Conservation (phyloP, 73 alveolate genomes). For the Breviolum minutum region DNA sequence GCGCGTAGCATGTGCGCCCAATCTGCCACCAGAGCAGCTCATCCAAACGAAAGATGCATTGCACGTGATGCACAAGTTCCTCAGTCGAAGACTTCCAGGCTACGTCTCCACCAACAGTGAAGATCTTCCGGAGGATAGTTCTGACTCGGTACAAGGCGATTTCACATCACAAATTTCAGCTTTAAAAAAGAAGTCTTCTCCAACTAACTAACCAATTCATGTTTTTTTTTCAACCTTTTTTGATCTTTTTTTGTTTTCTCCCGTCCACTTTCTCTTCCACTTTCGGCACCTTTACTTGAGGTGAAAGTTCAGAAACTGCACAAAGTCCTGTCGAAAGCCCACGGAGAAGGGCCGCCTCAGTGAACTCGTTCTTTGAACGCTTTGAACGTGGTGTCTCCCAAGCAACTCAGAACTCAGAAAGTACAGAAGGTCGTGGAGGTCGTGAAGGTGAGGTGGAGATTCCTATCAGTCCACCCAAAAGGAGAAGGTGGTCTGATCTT, state of each 20-base stretch:
- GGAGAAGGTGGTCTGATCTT: constrained; percentile 34
- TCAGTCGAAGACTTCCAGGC: neutral
- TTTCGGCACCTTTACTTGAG: no score
- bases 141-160: neutral
- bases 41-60: neutral
- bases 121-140: neutral
- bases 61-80: neutral
- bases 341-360: neutral
- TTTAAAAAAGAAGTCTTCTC: no score
- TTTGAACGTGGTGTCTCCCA: neutral
- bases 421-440: neutral
- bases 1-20: constrained; percentile 21
- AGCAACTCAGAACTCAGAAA: neutral
- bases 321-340: neutral
- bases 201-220: no score
- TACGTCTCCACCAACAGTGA: neutral
- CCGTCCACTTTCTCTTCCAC: neutral
- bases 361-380: neutral
- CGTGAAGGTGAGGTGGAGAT: neutral
- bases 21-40: neutral
- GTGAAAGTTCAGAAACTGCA: no score
- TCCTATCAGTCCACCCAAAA: neutral
- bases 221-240: neutral
- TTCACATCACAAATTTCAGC: neutral
- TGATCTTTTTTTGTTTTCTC: no score